Base-by-base conservation (phyloP, 2,329 filamentous ascomycete genomes). In the Raffaelea arxii region DNA sequence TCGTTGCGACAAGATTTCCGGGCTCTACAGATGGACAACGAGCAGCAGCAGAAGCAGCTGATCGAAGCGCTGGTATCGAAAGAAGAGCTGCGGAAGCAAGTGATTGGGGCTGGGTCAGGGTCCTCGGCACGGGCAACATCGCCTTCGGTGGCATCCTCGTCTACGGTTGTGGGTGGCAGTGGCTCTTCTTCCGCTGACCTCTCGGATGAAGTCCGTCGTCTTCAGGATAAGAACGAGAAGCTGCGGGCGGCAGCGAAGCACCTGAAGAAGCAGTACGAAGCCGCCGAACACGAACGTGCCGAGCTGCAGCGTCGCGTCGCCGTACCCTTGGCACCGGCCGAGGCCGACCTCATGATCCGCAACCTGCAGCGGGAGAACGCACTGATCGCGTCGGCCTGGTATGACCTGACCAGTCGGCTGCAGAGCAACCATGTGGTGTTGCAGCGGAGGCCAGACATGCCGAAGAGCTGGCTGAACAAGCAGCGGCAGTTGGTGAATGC, bases 381-480 rank as follows among this genome's bases (percentile, higher is more conserved):
- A 35, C 74, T 92, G 59, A 87, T 94, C 56, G 72, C 82, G 23
- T 84, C 81, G n/a, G 87, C 87, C 2, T 94, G 86, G 86, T 90
- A 90, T 65, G 86, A 91, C 62, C 75, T 92, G 57, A 81, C 82
- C 23, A 82, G 75, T 59, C 74, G 87, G 44, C 65, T 94, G 55
- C 86, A 92, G 65, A 89, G 84, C 67, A 91, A 90, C 61, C 85
- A 86, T 51, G 82, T 91, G 37, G 79, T 86, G 46, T 66, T 94
- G 51, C 84, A 89, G 59, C 71, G 87, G 54, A 75, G 84, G 55
- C 78, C 79, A 55, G 85, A 91, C 56, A 76, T 77, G 55, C 84
- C 86, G 14, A 83, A 80, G 65, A 90, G 85, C 65, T 94, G 86
- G 85, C 67, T 94, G 56, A 86, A 86, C 58, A 89, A 86, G 70